Conservation (phyloP, 176 grass and related monocot species). For the Aegilops sharonensis region DNA sequence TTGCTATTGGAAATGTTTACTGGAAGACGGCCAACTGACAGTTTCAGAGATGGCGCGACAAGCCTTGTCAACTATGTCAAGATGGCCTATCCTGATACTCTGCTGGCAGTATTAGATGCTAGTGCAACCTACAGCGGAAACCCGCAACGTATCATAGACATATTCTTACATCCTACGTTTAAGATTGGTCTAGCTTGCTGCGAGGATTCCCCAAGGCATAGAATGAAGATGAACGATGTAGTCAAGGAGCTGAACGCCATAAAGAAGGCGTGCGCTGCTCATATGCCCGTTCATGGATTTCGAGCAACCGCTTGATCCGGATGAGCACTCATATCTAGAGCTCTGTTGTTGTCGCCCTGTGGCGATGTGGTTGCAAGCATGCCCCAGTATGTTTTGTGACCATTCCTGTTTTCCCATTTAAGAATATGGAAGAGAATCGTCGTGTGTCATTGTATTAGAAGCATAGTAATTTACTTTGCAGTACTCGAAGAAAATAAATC, state of each 20-base stretch:
- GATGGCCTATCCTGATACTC: not conserved
- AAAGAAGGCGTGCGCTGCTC: not conserved
- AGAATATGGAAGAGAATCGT: too few species aligned
- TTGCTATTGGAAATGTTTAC: slow-evolving; percentile 46
- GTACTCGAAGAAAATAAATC: too few species aligned
- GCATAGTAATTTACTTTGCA: too few species aligned
- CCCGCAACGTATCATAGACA: not conserved
- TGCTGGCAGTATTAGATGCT: slow-evolving; percentile 29
- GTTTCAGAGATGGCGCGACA: not conserved
- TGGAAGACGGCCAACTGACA: slow-evolving; percentile 31
- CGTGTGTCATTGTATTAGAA: too few species aligned
- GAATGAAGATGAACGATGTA: not conserved
- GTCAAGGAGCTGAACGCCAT: not conserved
- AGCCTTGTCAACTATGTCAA: slow-evolving; percentile 24
- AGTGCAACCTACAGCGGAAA: slow-evolving; percentile 1
- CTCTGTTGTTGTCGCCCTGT: too few species aligned
- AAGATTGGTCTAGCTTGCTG: slow-evolving; percentile 13
- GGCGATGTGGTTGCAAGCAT: too few species aligned
- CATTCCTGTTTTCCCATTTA: too few species aligned
- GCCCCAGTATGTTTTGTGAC: too few species aligned
- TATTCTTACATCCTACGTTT: not conserved
- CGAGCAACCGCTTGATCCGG: not conserved
- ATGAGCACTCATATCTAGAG: too few species aligned
- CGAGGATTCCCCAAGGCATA: not conserved
- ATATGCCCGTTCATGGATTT: not conserved